Conservation (phyloP, 805 yeast species). For the Kluyveromyces aestuarii region DNA sequence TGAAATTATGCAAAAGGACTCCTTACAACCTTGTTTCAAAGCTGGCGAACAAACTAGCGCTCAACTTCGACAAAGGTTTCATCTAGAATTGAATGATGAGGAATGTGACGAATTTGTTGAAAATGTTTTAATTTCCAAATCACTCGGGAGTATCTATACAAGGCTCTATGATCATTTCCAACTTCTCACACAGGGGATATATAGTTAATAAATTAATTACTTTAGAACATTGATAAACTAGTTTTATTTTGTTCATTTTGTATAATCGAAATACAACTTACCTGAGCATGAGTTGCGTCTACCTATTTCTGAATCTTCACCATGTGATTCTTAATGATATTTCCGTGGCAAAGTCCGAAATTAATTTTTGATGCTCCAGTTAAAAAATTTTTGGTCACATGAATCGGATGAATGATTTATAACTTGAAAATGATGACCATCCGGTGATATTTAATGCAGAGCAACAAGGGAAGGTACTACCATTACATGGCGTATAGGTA, state of each 20-base stretch:
- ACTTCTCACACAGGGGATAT: slow-evolving; percentile 89
- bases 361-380: background rate
- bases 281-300: too few species aligned
- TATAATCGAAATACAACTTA: too few species aligned
- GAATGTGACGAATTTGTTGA: slow-evolving; percentile 71
- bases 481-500: background rate
- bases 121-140: slow-evolving; percentile 61
- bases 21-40: slow-evolving; percentile 82
- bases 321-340: too few species aligned
- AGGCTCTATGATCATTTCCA: slow-evolving; percentile 93
- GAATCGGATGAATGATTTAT: background rate
- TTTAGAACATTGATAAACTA: background rate
- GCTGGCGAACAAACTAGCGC: slow-evolving; percentile 79
- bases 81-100: slow-evolving; percentile 59
- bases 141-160: slow-evolving; percentile 82
- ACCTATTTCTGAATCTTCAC: too few species aligned
- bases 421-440: background rate
- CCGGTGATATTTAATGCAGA: background rate
- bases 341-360: too few species aligned
- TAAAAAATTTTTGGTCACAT: background rate
- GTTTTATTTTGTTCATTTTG: too few species aligned
- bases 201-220: slow-evolving; percentile 34
- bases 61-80: slow-evolving; percentile 73
- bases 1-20: slow-evolving; percentile 89
- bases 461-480: background rate